Base-by-base conservation (phyloP, 169 alveolate genomes). In the Plasmodium gaboni region DNA sequence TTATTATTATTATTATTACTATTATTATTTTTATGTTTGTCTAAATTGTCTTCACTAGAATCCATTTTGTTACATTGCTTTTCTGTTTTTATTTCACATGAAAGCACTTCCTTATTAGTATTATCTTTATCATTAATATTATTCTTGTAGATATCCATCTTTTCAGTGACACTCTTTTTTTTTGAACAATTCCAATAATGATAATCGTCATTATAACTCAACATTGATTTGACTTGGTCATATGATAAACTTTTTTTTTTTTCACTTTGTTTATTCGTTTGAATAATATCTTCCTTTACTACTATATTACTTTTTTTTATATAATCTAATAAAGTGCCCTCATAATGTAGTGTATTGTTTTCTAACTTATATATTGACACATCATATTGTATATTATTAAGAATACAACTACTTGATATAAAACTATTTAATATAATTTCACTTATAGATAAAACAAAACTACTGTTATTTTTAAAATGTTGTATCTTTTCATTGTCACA, bases 361-460 rank as follows among this genome's bases (percentile, higher is more conserved):
- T 60, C 71, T 24, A 86, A 65, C 12, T 73, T 55, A 9, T 86
- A 86, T 13, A 86, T 26, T n/a, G 60, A 59, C 0, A 86, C 87
- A 1, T 51, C 57, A 59, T 86, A 86, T 8, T 86, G 92, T 9
- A 86, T 55, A 13, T 86, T 32, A 1, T 53, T 26, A 28, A 86
- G 9, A 42, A 86, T 42, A 38, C 46, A 38, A 7, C 50, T 69
- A 3, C 50, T 55, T 1, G 19, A 50, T 8, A 86, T 22, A 50
- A 86, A 71, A 51, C 78, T 71, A 1, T 86, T 60, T 38, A 44
- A 59, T 26, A 72, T 48, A 38, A 70, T 57, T 63, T 86, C 78
- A 22, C 72, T 86, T 8, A 73, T 67, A 0, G 92, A 42, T 51
- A 72, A n/a, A 3, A 86, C 22, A 71, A 70, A 70, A 0, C 60